Evolutionary conservation across 208 protist species (phyloP).

Genomic region (Crithidia brevicula): DNA sequence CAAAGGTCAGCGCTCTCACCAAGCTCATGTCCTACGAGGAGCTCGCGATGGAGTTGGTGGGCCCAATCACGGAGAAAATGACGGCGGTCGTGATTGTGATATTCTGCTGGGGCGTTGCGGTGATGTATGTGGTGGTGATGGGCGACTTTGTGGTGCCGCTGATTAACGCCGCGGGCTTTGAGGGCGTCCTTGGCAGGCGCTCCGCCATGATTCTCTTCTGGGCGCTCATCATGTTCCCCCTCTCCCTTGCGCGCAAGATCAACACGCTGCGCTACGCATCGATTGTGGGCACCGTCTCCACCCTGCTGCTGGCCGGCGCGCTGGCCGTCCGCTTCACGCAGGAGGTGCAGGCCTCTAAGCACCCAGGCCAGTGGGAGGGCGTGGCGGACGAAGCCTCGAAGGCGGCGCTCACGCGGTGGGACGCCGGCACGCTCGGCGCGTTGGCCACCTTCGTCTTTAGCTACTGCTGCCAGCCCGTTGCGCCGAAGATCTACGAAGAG

Average conservation of each 20-base stretch:
- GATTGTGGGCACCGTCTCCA: conserved; percentile 65
- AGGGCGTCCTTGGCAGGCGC: conserved; percentile 40
- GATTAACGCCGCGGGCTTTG: conserved; percentile 35
- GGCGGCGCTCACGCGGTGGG: conserved; percentile 33
- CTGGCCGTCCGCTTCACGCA: conserved; percentile 36
- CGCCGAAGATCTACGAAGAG: conserved; percentile 75
- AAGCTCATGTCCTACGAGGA: conserved; percentile 75
- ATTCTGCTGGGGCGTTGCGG: conserved; percentile 84
- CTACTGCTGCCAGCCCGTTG: conserved; percentile 85
- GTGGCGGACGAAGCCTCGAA: background rate
- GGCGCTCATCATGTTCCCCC: conserved; percentile 81
- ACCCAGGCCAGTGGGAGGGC: background rate
- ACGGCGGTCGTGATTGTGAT: conserved; percentile 61
- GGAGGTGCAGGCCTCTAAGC: conserved; percentile 2
- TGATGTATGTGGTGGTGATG: conserved; percentile 89
- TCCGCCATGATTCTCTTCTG: conserved; percentile 72
- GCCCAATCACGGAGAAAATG: conserved; percentile 56
- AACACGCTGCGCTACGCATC: conserved; percentile 82
- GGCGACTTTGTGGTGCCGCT: conserved; percentile 77
- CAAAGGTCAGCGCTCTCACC: conserved; percentile 59
- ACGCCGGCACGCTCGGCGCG: conserved; percentile 41
- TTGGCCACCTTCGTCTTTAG: conserved; percentile 80
- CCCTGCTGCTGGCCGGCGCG: conserved; percentile 55
- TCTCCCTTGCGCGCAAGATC: conserved; percentile 66
- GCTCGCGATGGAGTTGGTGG: conserved; percentile 55